Evolutionary conservation across 768 basidiomycete genomes (phyloP).

Genomic region (Collybia sordida): DNA sequence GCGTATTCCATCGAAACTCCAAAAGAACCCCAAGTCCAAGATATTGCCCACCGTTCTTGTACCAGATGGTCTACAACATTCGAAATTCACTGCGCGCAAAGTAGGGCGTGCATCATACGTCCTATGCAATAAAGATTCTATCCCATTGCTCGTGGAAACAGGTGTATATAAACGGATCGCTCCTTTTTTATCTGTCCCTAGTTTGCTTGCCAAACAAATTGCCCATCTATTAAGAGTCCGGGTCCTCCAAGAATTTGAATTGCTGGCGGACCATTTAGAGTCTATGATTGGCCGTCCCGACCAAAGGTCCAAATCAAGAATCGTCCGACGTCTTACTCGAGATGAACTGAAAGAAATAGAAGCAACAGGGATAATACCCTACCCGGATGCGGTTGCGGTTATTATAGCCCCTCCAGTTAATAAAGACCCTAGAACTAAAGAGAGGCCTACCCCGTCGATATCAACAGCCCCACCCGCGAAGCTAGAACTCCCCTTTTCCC

Average conservation of each 20-base stretch:
- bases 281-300: constrained; percentile 14
- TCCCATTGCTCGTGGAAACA: constrained; percentile 37
- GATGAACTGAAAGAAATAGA: constrained; percentile 55
- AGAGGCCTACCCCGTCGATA: constrained; percentile 39
- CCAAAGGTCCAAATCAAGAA: constrained; percentile 19
- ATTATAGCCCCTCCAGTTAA: constrained; percentile 69
- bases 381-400: constrained; percentile 60
- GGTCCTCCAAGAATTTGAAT: constrained; percentile 71
- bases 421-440: constrained; percentile 44
- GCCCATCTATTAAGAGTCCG: constrained; percentile 68
- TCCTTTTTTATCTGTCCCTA: constrained; percentile 31
- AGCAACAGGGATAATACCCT: constrained; percentile 45
- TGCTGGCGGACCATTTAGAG: constrained; percentile 49
- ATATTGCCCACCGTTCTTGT: constrained; percentile 22
- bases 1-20: constrained; percentile 31
- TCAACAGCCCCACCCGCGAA: constrained; percentile 29
- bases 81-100: constrained; percentile 50
- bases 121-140: constrained; percentile 55
- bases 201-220: constrained; percentile 54
- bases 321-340: constrained; percentile 66
- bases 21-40: constrained; percentile 1
- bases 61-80: constrained; percentile 67
- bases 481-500: constrained; percentile 11
- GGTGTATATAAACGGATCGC: constrained; percentile 32
- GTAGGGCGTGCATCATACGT: constrained; percentile 51